phyloP scores from a whole-genome alignment of 2,329 filamentous ascomycete species.

The Pezicula radicicola region DNA sequence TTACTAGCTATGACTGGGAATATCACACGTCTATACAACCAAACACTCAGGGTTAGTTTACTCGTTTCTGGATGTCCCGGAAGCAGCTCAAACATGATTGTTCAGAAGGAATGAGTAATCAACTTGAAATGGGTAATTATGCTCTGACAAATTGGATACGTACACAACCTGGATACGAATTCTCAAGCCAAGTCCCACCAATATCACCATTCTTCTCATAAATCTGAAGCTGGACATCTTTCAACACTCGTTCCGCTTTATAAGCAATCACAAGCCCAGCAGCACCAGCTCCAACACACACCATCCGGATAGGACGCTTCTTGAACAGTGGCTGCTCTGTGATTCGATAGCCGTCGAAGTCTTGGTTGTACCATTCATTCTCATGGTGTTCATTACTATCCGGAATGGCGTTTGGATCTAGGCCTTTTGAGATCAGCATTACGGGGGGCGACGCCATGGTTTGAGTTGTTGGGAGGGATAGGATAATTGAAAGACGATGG shows the following conservation, averaged over 20 bases:
- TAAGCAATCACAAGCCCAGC: conserved; percentile 45
- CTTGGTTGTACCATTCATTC: conserved; percentile 18
- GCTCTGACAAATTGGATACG: too few relatives aligned
- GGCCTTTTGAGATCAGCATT: neutral
- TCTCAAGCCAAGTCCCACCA: conserved; percentile 38
- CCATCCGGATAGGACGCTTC: conserved; percentile 13
- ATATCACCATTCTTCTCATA: too few relatives aligned
- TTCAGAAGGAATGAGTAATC: too few relatives aligned
- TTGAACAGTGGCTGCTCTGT: conserved; percentile 11
- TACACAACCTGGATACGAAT: conserved; percentile 49
- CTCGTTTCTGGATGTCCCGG: too few relatives aligned
- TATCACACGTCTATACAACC: conserved; percentile 40
- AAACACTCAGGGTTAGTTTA: too few relatives aligned
- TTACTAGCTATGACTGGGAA: conserved; percentile 57
- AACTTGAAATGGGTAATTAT: too few relatives aligned
- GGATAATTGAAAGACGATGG: too few relatives aligned
- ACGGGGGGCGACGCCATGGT: too few relatives aligned
- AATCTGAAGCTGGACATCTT: conserved; percentile 11
- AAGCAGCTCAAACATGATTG: too few relatives aligned
- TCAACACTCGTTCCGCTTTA: conserved; percentile 36
- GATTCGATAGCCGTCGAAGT: conserved; percentile 15
- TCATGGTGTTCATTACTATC: conserved; percentile 7
- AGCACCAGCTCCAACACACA: conserved; percentile 45
- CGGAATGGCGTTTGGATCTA: conserved; percentile 8
- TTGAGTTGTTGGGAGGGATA: too few relatives aligned